Evolutionary conservation across 306 rosid species (phyloP).

Genomic region (Geum urbanum): DNA sequence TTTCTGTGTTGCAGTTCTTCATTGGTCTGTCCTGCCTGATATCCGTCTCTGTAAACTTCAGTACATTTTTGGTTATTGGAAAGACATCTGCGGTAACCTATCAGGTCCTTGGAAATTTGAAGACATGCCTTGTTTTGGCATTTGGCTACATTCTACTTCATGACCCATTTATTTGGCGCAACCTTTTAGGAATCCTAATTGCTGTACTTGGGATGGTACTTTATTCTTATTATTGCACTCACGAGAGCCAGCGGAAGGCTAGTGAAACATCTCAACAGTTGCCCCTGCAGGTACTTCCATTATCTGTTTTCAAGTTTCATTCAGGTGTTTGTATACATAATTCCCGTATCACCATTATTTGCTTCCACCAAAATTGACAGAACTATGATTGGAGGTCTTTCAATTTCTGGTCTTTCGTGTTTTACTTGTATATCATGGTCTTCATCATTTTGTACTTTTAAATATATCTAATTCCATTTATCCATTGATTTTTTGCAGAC

Average conservation of each 20-base stretch:
- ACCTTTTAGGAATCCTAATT: slow-evolving; percentile 74
- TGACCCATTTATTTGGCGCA: slow-evolving; percentile 94
- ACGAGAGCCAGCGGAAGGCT: slow-evolving; percentile 69
- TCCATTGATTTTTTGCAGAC: slow-evolving; percentile 34
- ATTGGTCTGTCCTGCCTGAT: slow-evolving; percentile 85
- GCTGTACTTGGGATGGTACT: slow-evolving; percentile 89
- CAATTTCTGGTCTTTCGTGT: background rate
- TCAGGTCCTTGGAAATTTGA: slow-evolving; percentile 97
- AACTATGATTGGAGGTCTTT: background rate
- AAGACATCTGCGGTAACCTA: slow-evolving; percentile 96
- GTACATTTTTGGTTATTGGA: slow-evolving; percentile 95
- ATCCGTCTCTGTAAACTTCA: slow-evolving; percentile 92
- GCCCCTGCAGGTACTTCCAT: slow-evolving; percentile 32
- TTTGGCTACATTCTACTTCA: slow-evolving; percentile 83
- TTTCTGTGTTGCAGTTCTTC: slow-evolving; percentile 55
- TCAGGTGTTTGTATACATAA: too few relatives aligned
- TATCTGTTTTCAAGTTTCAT: background rate
- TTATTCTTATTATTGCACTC: slow-evolving; percentile 68
- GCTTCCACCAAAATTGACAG: background rate
- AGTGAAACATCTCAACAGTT: slow-evolving; percentile 53
- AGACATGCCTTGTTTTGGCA: slow-evolving; percentile 87
- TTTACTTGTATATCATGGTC: background rate
- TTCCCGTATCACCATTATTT: background rate
- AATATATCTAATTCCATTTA: slow-evolving; percentile 9
- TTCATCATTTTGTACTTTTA: background rate